Evolutionary conservation across 768 basidiomycete genomes (phyloP), one percentile per base, ranked within the genome.

Genomic region (Guyanaporus albipodus): DNA sequence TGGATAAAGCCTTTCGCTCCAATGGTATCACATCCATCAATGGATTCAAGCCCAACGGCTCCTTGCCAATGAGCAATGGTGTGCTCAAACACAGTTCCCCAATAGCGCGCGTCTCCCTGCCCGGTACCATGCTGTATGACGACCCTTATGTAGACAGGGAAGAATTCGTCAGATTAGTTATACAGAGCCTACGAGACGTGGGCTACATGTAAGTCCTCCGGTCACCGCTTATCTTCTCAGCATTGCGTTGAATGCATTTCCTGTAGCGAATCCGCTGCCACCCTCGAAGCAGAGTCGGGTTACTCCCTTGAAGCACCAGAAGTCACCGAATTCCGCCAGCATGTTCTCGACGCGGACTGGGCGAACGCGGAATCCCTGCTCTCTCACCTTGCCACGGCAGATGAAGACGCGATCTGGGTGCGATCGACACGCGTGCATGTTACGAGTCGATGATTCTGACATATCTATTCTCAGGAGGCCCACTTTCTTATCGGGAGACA

Each of bases 271-370:
- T 86, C 91, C 21, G 93, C 93, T 21, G 79, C 83, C 15, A 87
- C 85, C 2, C 76, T 97, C 43, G 91, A 96, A 68, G 87, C 85
- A 5, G 93, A 97, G 68, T 96, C 93, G 8, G 94, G 93, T 6
- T 95, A 90, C 68, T 72, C 80, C 31, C 78, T 94, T 71, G 92
- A 96, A 62, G 74, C 82, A 18, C 69, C 79, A 14, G 76, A 85
- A 50, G 91, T 94, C 6, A 73, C 84, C 3, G 79, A 85, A 48
- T 94, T 97, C 63, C 77, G 90, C 54, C 76, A 80, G 41, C 82
- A 85, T 60, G 81, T 97, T 46, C 70, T 92, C 33, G 80, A 83
- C 28, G 93, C 86, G 5, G 70, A 79, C 46, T 97, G 93, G 93
- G 63, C 74, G 8, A 80, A 84, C 56, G 91, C 91, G 14, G 85